Evolutionary conservation across 352 stramenopile genomes (phyloP), one percentile per base, ranked within the genome.

Genomic region (Halophytophthora polymorphica): DNA sequence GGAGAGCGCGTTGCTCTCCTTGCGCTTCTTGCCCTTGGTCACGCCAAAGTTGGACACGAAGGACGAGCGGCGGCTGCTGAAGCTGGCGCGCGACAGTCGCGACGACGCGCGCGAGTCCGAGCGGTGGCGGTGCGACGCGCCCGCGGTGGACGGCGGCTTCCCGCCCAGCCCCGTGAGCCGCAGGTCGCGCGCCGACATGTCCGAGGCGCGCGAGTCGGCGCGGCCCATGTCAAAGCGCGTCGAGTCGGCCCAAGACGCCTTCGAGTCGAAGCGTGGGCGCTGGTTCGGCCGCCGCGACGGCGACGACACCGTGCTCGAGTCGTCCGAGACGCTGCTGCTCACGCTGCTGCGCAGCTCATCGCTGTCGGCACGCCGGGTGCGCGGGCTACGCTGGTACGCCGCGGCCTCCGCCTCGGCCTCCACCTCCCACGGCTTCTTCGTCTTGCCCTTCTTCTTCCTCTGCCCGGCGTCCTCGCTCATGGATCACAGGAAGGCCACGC

Each of bases 151-250:
- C 7, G 53, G 64, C 4, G 29, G 10, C 19, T 47, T 49, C 7
- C 59, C 29, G 6, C 64, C 79, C 10, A 89, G 47, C 4, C 61
- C 66, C 48, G 82, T 89, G 45, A 90, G 74, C 5, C 77, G 66
- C 60, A 90, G 48, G 53, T 90, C 77, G 13, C 69, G 65, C 12
- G 78, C 71, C 13, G 79, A 90, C 42, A 94, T 56, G 22, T 90
- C 76, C 11, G 83, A 94, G 11, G 81, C 79, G 28, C 82, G 81
- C 42, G 81, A 92, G 58, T 94, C 83, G 6, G 73, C 77, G 23
- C 83, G 73, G 3, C 80, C 80, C 77, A 91, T 88, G 61, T 94
- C 83, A 38, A 94, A 90, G 21, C 83, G 78, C 58, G 83, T 94
- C 37, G 83, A 94, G 50, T 94, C 83, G 10, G 81, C 81, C 79